phyloP scores from a whole-genome alignment of 257 asterid species.

The Nicotiana tomentosiformis region DNA sequence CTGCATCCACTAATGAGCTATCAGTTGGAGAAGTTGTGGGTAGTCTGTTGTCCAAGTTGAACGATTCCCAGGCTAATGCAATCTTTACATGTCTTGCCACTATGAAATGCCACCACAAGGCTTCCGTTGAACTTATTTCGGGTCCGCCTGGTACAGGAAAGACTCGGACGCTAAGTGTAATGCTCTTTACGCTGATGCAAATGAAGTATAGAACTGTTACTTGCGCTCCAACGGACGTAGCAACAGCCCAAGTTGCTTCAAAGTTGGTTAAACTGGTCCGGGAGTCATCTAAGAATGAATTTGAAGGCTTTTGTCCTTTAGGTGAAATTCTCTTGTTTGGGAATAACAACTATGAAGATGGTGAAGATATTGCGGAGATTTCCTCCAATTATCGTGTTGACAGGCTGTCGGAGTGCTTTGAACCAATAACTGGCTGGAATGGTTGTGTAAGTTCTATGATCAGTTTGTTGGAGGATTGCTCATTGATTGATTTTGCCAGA shows the following conservation, averaged over 20 bases:
- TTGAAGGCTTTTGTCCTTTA: slow-evolving; percentile 15
- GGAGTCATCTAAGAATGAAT: slow-evolving; percentile 9
- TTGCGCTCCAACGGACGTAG: slow-evolving; percentile 19
- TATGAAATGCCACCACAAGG: slow-evolving; percentile 9
- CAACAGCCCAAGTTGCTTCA: slow-evolving; percentile 28
- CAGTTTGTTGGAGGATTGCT: slow-evolving; percentile 31
- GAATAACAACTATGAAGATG: slow-evolving; percentile 25
- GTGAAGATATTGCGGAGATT: slow-evolving; percentile 24
- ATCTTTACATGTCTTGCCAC: neutral
- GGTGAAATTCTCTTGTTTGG: slow-evolving; percentile 45
- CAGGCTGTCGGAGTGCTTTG: slow-evolving; percentile 21
- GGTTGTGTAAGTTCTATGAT: slow-evolving; percentile 23
- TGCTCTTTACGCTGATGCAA: slow-evolving; percentile 12
- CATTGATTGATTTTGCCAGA: neutral
- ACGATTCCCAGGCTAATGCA: slow-evolving; percentile 35
- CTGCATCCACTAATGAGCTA: neutral
- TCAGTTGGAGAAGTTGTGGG: neutral
- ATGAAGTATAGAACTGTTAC: slow-evolving; percentile 8
- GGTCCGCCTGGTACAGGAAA: slow-evolving; percentile 29
- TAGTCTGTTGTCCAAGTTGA: slow-evolving; percentile 20
- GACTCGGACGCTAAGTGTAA: slow-evolving; percentile 13
- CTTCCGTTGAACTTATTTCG: slow-evolving; percentile 14
- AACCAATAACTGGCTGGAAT: slow-evolving; percentile 28
- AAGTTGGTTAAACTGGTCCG: slow-evolving; percentile 23
- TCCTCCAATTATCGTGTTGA: slow-evolving; percentile 33